Conservation (phyloP, 2,329 filamentous ascomycete species). For the Metarhizium humberi region DNA sequence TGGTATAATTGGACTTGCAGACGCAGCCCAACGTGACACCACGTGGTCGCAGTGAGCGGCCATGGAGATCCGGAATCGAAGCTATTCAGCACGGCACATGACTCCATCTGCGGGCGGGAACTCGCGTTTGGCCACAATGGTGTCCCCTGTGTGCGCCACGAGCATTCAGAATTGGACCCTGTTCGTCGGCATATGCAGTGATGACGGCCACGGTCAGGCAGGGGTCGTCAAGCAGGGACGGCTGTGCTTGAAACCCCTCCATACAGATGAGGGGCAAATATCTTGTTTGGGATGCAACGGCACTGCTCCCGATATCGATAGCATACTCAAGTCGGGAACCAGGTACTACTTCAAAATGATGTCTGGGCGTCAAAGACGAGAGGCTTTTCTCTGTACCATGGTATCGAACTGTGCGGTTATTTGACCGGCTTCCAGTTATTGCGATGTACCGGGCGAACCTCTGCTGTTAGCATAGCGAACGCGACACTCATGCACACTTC, state of each 20-base stretch:
- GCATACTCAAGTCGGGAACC: not conserved
- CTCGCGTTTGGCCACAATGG: conserved; percentile 11
- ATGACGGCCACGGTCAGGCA: conserved; percentile 13
- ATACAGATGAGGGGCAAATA: conserved; percentile 1
- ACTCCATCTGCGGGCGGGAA: conserved; percentile 7
- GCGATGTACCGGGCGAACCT: too few relatives aligned
- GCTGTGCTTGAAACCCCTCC: not conserved
- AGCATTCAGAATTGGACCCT: conserved; percentile 17
- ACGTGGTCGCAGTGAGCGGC: conserved; percentile 14
- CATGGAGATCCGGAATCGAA: not conserved
- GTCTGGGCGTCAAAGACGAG: not conserved
- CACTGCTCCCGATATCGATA: not conserved
- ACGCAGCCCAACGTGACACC: conserved; percentile 2
- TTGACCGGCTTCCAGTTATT: too few relatives aligned
- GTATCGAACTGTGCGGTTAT: too few relatives aligned
- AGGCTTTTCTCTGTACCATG: not conserved
- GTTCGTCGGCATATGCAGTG: conserved; percentile 19
- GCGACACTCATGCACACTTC: too few relatives aligned
- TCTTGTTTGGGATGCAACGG: not conserved
- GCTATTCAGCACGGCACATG: conserved; percentile 9
- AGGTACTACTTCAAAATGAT: not conserved
- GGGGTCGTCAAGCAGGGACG: not conserved
- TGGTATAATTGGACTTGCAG: not conserved
- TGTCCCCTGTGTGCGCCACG: conserved; percentile 18
- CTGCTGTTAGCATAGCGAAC: too few relatives aligned